Percentiles rank a stretch among this genome's conserved stretches.
Conservation (phyloP, 2,329 filamentous ascomycete species). For the Fusarium scirpi region DNA sequence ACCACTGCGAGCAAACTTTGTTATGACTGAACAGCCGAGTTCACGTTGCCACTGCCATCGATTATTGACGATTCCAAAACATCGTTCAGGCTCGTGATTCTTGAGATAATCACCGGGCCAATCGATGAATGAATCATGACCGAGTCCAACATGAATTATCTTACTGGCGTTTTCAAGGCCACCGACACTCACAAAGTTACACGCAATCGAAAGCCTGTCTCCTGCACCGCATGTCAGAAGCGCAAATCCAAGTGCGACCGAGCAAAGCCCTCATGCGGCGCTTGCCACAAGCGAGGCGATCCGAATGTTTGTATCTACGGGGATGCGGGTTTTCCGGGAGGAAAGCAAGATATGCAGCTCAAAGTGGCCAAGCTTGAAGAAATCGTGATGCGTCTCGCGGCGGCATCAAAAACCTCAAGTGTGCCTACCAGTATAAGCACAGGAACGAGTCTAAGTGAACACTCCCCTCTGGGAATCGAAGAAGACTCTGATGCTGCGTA, state of each 20-base stretch:
- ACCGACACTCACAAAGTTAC: conserved; percentile 51
- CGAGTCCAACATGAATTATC: conserved; percentile 36
- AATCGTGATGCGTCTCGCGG: conserved; percentile 55
- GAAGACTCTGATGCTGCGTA: conserved; percentile 45
- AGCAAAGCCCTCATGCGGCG: conserved; percentile 53
- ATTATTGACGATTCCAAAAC: neutral
- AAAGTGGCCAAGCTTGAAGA: conserved; percentile 57
- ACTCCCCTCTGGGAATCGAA: neutral
- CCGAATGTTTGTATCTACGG: conserved; percentile 51
- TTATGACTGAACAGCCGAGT: neutral
- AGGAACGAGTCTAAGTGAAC: neutral
- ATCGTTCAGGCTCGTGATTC: no score
- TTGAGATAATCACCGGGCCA: neutral
- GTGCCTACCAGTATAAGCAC: neutral
- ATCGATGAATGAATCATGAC: conserved; percentile 34
- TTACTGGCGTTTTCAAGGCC: conserved; percentile 55
- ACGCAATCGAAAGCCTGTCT: conserved; percentile 57
- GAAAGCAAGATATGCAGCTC: conserved; percentile 54
- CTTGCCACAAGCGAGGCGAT: conserved; percentile 56
- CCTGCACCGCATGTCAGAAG: conserved; percentile 56
- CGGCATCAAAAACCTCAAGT: conserved; percentile 18
- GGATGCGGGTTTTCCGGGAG: conserved; percentile 19
- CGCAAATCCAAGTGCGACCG: conserved; percentile 60
- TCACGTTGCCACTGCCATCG: neutral
- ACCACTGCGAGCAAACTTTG: neutral